Evolutionary conservation across 306 rosid species (phyloP).

Genomic region (Corylus heterophylla): DNA sequence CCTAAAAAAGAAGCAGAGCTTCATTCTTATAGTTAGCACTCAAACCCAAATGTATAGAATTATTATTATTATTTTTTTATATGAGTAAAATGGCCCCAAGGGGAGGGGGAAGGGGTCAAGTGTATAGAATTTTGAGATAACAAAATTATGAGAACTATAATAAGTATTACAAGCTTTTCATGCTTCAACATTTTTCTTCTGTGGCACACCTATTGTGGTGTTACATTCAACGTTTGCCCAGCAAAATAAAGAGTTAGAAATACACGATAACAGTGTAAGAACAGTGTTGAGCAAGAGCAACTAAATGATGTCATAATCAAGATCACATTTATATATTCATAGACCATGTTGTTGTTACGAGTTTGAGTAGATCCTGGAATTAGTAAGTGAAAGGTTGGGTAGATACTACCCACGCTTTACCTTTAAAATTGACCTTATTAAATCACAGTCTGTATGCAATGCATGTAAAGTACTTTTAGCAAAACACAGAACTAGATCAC

Average conservation of each 20-base stretch:
- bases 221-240: neutral
- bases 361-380: neutral
- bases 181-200: neutral
- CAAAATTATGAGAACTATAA: slow-evolving; percentile 6
- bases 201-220: neutral
- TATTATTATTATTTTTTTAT: too few relatives aligned
- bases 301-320: neutral
- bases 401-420: neutral
- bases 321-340: neutral
- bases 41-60: neutral
- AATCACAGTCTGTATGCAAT: neutral
- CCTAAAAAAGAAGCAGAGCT: slow-evolving; percentile 34
- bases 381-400: too few relatives aligned
- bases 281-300: neutral
- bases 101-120: neutral
- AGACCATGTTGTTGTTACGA: neutral
- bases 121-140: neutral
- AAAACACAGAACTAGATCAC: neutral
- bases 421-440: neutral
- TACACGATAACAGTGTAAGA: neutral
- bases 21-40: slow-evolving; percentile 2
- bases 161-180: neutral
- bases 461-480: neutral
- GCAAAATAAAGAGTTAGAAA: neutral
- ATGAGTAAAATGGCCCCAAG: too few relatives aligned